Conservation (phyloP, 352 stramenopile genomes). For the Phytopythium boreale region DNA sequence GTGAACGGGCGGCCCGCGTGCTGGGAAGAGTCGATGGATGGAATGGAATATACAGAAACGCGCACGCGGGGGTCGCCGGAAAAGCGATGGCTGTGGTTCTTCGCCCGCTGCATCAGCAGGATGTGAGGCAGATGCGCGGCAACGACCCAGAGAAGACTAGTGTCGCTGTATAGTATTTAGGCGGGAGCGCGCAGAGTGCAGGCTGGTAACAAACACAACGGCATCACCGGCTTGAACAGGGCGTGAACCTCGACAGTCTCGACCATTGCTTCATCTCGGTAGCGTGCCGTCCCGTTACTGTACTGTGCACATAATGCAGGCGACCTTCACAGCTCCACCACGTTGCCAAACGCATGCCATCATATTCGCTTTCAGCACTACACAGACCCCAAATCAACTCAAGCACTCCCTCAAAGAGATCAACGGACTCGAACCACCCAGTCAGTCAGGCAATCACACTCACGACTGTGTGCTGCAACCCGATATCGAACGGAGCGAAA, state of each 20-base stretch:
- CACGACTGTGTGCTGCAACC: not conserved
- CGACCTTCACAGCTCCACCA: not conserved
- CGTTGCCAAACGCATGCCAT: not conserved
- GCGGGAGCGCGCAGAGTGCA: not conserved
- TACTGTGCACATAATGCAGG: too few species aligned
- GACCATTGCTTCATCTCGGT: too few species aligned
- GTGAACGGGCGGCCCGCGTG: constrained; percentile 5
- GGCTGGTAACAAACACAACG: not conserved
- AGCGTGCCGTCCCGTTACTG: too few species aligned
- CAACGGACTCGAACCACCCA: not conserved
- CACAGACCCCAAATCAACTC: not conserved
- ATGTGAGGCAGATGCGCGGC: not conserved
- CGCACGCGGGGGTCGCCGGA: not conserved
- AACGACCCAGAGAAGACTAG: not conserved
- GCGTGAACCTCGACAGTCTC: not conserved
- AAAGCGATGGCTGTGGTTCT: constrained; percentile 11
- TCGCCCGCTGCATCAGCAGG: too few species aligned
- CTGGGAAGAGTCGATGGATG: not conserved
- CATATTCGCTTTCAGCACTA: not conserved
- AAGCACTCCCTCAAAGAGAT: too few species aligned
- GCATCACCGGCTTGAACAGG: not conserved
- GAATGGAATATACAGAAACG: not conserved
- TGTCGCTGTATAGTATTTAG: constrained; percentile 5
- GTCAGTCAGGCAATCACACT: too few species aligned
- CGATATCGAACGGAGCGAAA: not conserved